Evolutionary conservation across 148 eudicot genomes (phyloP), one percentile per base, ranked within the genome.

Genomic region (Camellia sinensis): DNA sequence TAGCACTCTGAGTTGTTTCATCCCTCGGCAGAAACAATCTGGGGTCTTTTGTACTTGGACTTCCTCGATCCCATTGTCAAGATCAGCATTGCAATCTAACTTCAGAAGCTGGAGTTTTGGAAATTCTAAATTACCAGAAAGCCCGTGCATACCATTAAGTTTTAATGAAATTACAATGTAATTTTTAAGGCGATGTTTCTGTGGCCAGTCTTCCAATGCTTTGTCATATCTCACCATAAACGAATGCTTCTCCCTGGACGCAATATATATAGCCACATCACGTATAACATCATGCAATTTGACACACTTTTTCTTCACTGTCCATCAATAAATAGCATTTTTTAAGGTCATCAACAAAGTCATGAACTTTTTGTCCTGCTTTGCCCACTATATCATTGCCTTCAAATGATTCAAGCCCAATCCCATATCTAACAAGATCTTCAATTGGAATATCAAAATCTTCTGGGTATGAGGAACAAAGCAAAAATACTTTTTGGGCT

Each of bases 271-370:
- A 12, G 65, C 76, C 0, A 78, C 74, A 45, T 67, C 78, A 5
- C 79, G 64, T 11, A 78, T 76, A 17, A 82, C 73, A 74, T 82
- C 84, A 74, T 83, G 82, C 70, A 83, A 14, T 54, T 83, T 67
- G 2, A 78, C 64, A 29, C 6, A 52, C n/a, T 13, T 18, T 29
- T 29, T 29, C 11, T 29, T 29, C 44, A 7, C 61, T n/a, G 8
- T 54, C 59, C 2, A 82, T 43, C 41, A 22, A 29, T 15, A 83
- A 46, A 15, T 18, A 78, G 50, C 74, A 79, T 8, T 6, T 52
- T 65, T 22, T 79, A 6, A 83, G 73, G 6, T 11, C 21, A 59
- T 41, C 70, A 12, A 57, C 40, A 4, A 66, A 43, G 1, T 60
- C 37, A 41, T 9, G 37, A 7, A 66, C 75, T 29, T 69, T 73